Evolutionary conservation across 352 stramenopile species (phyloP).

Genomic region (Phytophthora chlamydospora): DNA sequence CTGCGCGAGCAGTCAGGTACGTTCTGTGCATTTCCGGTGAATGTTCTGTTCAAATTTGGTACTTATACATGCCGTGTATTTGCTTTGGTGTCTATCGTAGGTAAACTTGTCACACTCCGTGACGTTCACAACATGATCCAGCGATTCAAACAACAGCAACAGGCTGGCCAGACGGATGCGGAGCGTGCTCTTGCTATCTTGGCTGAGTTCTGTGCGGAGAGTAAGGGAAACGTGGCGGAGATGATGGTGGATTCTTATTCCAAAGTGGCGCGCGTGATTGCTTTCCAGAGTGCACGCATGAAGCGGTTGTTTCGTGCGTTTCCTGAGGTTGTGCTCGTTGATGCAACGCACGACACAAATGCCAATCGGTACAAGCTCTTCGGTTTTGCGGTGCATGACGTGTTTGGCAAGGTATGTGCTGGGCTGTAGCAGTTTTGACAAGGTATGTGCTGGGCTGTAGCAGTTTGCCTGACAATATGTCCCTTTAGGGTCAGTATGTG

Average conservation of each 20-base stretch:
- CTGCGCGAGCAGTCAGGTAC: constrained; percentile 1
- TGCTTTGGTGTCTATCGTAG: not conserved
- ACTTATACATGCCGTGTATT: no score
- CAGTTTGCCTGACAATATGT: no score
- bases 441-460: no score
- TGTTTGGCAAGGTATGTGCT: no score
- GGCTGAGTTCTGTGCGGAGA: not conserved
- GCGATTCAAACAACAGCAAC: not conserved
- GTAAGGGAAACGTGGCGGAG: not conserved
- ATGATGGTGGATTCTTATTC: not conserved
- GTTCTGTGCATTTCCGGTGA: constrained; percentile 3
- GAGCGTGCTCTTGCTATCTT: constrained; percentile 4
- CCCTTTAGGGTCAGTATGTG: not conserved
- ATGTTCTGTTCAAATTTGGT: no score
- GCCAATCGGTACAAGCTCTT: no score
- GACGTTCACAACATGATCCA: constrained; percentile 1
- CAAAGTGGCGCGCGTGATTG: not conserved
- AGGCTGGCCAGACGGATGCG: not conserved
- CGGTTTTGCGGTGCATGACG: no score
- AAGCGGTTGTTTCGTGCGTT: not conserved
- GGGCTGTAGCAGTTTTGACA: no score
- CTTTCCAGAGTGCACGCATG: not conserved
- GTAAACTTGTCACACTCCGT: not conserved
- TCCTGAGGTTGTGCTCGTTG: not conserved
- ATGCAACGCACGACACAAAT: no score